phyloP scores from a whole-genome alignment of 805 yeast species.

The Barnettozyma pratensis region DNA sequence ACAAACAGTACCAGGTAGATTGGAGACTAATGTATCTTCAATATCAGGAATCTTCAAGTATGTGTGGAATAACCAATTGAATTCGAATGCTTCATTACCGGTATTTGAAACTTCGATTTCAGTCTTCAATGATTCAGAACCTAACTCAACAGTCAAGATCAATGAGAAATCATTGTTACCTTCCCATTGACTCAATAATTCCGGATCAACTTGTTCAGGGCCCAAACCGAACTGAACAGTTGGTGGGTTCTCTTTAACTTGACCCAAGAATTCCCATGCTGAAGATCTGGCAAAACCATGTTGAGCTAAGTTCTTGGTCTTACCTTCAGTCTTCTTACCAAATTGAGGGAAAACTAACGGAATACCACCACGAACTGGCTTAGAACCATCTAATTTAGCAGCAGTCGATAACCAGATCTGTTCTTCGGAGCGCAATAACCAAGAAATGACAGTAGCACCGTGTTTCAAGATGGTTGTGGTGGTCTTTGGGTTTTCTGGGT shows the following conservation, averaged over 20 bases:
- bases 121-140: conserved; percentile 55
- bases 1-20: conserved; percentile 66
- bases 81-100: conserved; percentile 60
- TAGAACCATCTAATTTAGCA: conserved; percentile 85
- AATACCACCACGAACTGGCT: conserved; percentile 96
- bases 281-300: conserved; percentile 95
- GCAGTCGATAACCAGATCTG: conserved; percentile 77
- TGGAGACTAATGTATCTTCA: conserved; percentile 70
- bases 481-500: conserved; percentile 46
- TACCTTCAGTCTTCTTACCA: conserved; percentile 62
- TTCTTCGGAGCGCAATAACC: conserved; percentile 70
- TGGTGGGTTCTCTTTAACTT: conserved; percentile 61
- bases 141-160: conserved; percentile 61
- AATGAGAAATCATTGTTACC: conserved; percentile 66
- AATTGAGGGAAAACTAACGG: conserved; percentile 94
- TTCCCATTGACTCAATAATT: conserved; percentile 53
- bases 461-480: conserved; percentile 66
- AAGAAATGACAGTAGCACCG: conserved; percentile 87
- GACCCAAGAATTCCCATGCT: conserved; percentile 92
- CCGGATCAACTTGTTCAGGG: conserved; percentile 73
- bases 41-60: conserved; percentile 74
- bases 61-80: conserved; percentile 95
- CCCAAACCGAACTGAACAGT: conserved; percentile 88
- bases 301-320: conserved; percentile 72
- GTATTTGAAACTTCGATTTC: conserved; percentile 72